Evolutionary conservation across 371 early-diverging fungal species (phyloP), one percentile per base, ranked within the genome.

Genomic region (Apophysomyces elegans): DNA sequence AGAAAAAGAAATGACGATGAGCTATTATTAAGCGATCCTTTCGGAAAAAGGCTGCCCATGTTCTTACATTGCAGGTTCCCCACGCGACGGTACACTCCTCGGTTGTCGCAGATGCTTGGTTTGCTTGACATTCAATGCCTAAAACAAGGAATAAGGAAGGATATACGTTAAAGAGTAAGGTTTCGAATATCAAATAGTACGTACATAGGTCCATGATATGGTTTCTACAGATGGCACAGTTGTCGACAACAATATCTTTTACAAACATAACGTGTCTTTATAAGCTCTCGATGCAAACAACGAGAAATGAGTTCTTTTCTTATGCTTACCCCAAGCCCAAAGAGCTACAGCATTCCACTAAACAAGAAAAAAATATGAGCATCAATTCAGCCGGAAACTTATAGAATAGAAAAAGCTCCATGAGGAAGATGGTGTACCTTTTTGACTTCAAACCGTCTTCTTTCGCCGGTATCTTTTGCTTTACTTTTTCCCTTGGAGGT

Each of bases 151-250:
- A 54, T 41, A 41, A 1, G 13, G 4, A 56, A 36, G 2, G 32
- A 26, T 26, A 21, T 21, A 47, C 9, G 44, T 59, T 37, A 59
- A 32, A 35, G 0, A 1, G 35, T 38, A 26, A 63, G 21, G n/a
- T 14, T 36, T 3, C 44, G 12, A 8, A 16, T 61, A 62, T 14
- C 35, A 46, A 7, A 45, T 32, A 46, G 18, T 69, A 80, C 84
- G 84, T 90, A 92, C 99, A 99, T 58, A 96, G 90, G 74, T 99
- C 99, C 99, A 99, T 99, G 78, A 98, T 99, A 81, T 99, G 99
- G 81, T 99, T 99, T 73, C 99, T 92, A 85, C 99, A 99, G 78
- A 99, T 99, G 66, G 99, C 99, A 75, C 99, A 99, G 80, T 96
- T 98, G 76, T 99, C 99, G 12, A 99, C 97, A 39, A 95, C 95